Percentiles rank a stretch among this genome's conserved stretches.
These are phyloP conservation scores for Colletotrichum horii DNA, from an alignment of 2,329 filamentous ascomycete species.

Conservation along the genomic window DNA sequence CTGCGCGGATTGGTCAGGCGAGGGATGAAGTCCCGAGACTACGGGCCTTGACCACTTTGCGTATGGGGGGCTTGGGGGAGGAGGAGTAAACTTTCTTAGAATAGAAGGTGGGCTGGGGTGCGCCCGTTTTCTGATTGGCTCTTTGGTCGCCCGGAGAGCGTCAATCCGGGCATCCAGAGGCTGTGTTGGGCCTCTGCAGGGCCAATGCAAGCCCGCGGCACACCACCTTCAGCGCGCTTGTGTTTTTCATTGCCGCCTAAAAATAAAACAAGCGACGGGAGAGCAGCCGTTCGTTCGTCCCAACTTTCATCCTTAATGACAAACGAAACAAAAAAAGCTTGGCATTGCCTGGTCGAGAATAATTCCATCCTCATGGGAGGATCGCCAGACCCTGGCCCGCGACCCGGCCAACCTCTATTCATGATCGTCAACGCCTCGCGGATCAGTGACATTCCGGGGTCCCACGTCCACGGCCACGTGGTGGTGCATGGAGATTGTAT, in stretches of 20 bases:
- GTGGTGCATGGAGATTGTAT: neutral
- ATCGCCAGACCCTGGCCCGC: neutral
- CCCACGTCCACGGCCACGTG: neutral
- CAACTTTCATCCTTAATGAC: neutral
- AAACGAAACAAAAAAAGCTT: neutral
- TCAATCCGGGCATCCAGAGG: neutral
- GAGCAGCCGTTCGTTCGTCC: neutral
- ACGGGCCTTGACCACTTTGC: neutral
- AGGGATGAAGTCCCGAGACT: neutral
- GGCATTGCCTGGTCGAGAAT: neutral
- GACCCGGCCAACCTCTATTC: neutral
- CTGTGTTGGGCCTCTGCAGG: neutral
- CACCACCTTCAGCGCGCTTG: conserved; percentile 9
- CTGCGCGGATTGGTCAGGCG: neutral
- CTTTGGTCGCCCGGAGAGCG: neutral
- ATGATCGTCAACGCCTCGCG: conserved; percentile 11
- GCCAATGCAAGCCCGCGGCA: neutral
- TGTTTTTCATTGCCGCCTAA: conserved; percentile 1
- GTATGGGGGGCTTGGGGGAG: neutral
- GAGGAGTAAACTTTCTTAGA: neutral
- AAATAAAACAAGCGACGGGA: conserved; percentile 16
- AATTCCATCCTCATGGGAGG: neutral
- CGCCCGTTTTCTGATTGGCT: neutral
- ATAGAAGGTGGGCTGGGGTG: neutral
- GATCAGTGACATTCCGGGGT: conserved; percentile 7